These are phyloP conservation scores for Ophiocordyceps camponoti-floridani DNA, from an alignment of 2,329 filamentous ascomycete genomes.

Conservation along the genomic window DNA sequence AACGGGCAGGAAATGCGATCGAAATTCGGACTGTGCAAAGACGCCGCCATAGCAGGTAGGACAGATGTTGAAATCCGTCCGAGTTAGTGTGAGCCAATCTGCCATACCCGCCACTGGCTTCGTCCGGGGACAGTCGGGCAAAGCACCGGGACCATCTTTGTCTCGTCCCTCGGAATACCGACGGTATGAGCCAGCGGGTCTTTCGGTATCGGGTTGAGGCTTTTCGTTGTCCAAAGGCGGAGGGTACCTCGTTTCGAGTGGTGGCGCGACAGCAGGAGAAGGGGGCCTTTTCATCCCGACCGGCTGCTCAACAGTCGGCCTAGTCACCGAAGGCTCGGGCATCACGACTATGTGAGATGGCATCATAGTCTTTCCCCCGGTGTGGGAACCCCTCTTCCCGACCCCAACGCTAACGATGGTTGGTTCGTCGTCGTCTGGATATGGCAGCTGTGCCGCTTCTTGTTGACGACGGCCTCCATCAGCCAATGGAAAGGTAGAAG, in stretches of 20 bases:
- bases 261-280: constrained; percentile 1
- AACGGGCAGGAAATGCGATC: constrained; percentile 41
- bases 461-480: constrained; percentile 6
- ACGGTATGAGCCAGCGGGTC: constrained; percentile 27
- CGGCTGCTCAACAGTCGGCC: background rate
- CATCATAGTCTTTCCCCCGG: constrained; percentile 1
- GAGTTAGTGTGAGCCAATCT: constrained; percentile 68
- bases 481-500: constrained; percentile 13
- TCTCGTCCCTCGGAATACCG: constrained; percentile 30
- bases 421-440: constrained; percentile 16
- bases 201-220: constrained; percentile 16
- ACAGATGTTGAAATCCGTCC: constrained; percentile 63
- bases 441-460: constrained; percentile 13
- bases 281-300: background rate
- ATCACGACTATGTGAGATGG: constrained; percentile 6
- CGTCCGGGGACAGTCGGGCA: constrained; percentile 54
- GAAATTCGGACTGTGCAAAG: constrained; percentile 51
- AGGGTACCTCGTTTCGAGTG: constrained; percentile 24
- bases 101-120: constrained; percentile 42
- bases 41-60: constrained; percentile 59
- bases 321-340: constrained; percentile 4
- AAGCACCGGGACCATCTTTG: constrained; percentile 10
- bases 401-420: constrained; percentile 7
- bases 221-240: constrained; percentile 23
- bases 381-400: constrained; percentile 1